phyloP scores from a whole-genome alignment of 305 asterid species.

The Plantago rigida region DNA sequence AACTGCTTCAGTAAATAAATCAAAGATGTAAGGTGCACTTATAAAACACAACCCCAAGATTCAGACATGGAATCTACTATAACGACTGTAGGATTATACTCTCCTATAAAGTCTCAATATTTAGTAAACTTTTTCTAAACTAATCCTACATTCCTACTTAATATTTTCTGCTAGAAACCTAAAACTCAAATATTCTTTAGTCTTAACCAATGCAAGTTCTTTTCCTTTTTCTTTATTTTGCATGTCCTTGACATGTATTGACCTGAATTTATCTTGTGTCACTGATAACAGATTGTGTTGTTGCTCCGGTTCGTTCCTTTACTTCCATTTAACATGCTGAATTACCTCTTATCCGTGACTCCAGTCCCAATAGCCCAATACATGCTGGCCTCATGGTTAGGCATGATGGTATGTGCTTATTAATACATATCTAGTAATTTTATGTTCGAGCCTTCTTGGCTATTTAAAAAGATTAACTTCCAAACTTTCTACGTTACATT shows the following conservation, averaged over 20 bases:
- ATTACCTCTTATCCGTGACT: constrained; percentile 90
- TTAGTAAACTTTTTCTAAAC: no score
- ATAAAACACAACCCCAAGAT: no score
- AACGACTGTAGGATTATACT: no score
- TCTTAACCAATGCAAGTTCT: no score
- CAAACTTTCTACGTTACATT: not conserved
- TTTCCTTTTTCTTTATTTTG: no score
- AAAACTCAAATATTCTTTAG: no score
- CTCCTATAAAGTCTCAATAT: no score
- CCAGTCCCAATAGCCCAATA: constrained; percentile 78
- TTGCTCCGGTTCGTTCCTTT: constrained; percentile 90
- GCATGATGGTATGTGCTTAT: constrained; percentile 71
- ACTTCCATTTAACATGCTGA: constrained; percentile 93
- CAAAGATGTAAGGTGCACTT: no score
- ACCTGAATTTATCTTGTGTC: constrained; percentile 18
- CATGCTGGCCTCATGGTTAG: constrained; percentile 94
- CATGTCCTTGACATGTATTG: not conserved
- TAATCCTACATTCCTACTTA: no score
- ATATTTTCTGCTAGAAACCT: no score
- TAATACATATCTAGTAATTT: constrained; percentile 10
- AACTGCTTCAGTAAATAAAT: no score
- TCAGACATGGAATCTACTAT: no score
- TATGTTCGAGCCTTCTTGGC: constrained; percentile 4
- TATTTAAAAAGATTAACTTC: not conserved
- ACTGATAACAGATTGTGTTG: constrained; percentile 64